Evolutionary conservation across 768 basidiomycete species (phyloP).

Genomic region (Kwoniella heveanensis): DNA sequence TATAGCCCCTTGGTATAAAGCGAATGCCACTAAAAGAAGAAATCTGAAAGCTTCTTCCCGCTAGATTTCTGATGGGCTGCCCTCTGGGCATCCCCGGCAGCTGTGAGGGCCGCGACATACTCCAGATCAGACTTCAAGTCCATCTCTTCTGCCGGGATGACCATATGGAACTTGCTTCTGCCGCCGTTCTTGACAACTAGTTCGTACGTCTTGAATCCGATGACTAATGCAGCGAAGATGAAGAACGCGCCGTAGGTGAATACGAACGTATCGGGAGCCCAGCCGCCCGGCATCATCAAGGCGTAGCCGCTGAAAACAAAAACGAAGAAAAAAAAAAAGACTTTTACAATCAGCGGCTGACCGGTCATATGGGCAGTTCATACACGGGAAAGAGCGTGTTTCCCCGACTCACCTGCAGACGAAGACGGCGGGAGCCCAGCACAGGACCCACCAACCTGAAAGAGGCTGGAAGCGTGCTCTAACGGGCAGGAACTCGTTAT

Average conservation of each 20-base stretch:
- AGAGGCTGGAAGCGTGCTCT: conserved; percentile 19
- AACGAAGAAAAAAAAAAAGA: too few relatives aligned
- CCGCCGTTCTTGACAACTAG: conserved; percentile 5
- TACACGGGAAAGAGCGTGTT: too few relatives aligned
- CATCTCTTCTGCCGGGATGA: conserved; percentile 23
- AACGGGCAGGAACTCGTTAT: conserved; percentile 21
- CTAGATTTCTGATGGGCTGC: conserved; percentile 5
- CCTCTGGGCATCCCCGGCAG: conserved; percentile 11
- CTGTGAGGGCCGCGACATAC: conserved; percentile 29
- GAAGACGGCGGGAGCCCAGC: conserved; percentile 18
- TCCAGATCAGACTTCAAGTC: conserved; percentile 25
- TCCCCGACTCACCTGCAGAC: conserved; percentile 21
- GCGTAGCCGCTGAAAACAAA: conserved; percentile 35
- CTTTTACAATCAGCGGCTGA: too few relatives aligned
- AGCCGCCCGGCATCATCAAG: conserved; percentile 22
- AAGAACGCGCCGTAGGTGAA: conserved; percentile 33
- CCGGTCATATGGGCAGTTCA: too few relatives aligned
- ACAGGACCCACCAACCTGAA: conserved; percentile 22
- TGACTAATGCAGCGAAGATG: conserved; percentile 24
- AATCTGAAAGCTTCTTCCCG: conserved; percentile 14
- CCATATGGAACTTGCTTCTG: conserved; percentile 1
- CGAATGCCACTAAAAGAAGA: conserved; percentile 12
- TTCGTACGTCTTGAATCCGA: conserved; percentile 21
- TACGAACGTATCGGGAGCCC: conserved; percentile 22
- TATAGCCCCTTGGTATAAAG: too few relatives aligned